phyloP scores from a whole-genome alignment of 2,329 filamentous ascomycete genomes.

The Aspergillus luchuensis region DNA sequence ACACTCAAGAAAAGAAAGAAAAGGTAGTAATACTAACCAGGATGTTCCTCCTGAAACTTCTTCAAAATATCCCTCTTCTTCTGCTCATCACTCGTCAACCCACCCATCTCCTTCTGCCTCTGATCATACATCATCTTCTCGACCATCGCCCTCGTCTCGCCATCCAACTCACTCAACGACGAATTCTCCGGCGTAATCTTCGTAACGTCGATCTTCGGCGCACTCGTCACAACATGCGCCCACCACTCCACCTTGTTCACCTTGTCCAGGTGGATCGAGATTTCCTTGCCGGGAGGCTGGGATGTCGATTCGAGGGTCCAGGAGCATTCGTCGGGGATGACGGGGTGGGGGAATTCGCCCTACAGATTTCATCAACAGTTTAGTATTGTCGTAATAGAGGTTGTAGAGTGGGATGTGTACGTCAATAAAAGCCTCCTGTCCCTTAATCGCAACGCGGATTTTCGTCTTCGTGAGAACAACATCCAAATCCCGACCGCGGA shows the following conservation, averaged over 20 bases:
- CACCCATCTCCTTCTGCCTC: constrained; percentile 89
- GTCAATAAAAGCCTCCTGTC: constrained; percentile 79
- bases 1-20: neutral
- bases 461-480: constrained; percentile 79
- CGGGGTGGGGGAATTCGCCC: constrained; percentile 80
- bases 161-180: constrained; percentile 88
- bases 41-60: constrained; percentile 84
- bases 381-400: neutral
- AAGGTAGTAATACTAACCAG: constrained; percentile 39
- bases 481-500: constrained; percentile 80
- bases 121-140: constrained; percentile 99
- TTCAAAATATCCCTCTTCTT: constrained; percentile 90
- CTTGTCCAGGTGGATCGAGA: constrained; percentile 92
- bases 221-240: constrained; percentile 82
- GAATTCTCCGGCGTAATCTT: constrained; percentile 94
- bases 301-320: constrained; percentile 81
- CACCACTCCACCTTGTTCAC: constrained; percentile 98
- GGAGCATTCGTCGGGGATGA: constrained; percentile 83
- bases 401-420: constrained; percentile 47
- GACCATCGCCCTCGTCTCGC: constrained; percentile 93
- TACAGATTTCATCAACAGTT: constrained; percentile 40
- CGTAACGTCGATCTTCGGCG: constrained; percentile 89
- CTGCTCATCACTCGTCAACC: constrained; percentile 89
- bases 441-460: constrained; percentile 81
- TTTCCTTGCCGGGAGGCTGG: constrained; percentile 62